Evolutionary conservation across 73 alveolate species (phyloP).

Genomic region (Paramecium caudatum): DNA sequence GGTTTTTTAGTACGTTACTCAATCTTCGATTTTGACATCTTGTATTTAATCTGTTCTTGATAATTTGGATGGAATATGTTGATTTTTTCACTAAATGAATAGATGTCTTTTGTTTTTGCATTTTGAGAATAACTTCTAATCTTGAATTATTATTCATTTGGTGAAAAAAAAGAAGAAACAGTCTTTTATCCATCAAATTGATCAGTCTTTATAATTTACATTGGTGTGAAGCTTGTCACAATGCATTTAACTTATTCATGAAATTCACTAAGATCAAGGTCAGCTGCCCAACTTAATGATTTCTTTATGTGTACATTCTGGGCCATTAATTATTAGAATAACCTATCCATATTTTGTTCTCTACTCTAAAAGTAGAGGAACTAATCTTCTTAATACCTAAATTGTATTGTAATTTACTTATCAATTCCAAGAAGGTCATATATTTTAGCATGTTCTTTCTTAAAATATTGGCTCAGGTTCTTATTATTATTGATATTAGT

Average conservation of each 20-base stretch:
- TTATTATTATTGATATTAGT: conserved; percentile 1
- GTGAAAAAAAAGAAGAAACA: conserved; percentile 25
- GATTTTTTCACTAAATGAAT: conserved; percentile 40
- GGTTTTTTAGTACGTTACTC: background rate
- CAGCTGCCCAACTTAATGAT: conserved; percentile 41
- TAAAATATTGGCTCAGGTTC: background rate
- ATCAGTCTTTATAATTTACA: background rate
- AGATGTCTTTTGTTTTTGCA: background rate
- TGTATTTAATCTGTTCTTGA: background rate
- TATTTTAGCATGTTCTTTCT: background rate
- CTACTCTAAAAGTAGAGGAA: conserved; percentile 24
- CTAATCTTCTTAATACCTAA: conserved; percentile 7
- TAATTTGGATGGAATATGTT: conserved; percentile 32
- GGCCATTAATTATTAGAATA: conserved; percentile 16
- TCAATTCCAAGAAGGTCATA: background rate
- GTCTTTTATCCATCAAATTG: conserved; percentile 26
- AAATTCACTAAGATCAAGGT: background rate
- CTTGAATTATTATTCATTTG: background rate
- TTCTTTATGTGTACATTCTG: conserved; percentile 42
- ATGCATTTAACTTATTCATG: background rate
- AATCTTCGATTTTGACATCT: background rate
- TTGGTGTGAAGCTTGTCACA: background rate
- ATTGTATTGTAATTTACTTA: background rate
- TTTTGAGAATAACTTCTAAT: conserved; percentile 2
- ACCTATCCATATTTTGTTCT: conserved; percentile 31